A percentile compares a stretch with the other conserved stretches of the same genome.
Conservation (phyloP, 768 basidiomycete genomes). For the Hydnum rufescens region DNA sequence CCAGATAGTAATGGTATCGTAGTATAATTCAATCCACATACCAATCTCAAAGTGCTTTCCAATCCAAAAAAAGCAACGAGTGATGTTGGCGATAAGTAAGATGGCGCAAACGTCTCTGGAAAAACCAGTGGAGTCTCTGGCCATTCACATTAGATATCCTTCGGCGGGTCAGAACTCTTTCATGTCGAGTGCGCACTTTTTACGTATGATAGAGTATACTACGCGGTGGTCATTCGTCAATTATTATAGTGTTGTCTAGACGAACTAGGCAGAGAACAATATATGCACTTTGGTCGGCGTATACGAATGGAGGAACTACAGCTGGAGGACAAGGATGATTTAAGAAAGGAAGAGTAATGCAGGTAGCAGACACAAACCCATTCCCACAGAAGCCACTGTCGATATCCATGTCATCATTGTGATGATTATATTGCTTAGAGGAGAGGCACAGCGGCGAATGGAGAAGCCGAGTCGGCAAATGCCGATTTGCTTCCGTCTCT, state of each 20-base stretch:
- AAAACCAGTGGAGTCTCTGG: conserved; percentile 67
- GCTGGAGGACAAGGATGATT: conserved; percentile 2
- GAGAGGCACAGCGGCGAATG: too few relatives aligned
- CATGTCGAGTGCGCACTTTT: conserved; percentile 28
- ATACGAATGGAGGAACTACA: conserved; percentile 63
- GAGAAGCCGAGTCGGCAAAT: too few relatives aligned
- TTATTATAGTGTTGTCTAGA: conserved; percentile 18
- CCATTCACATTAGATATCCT: conserved; percentile 4
- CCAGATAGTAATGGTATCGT: neutral
- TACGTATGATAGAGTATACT: conserved; percentile 57
- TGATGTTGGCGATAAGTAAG: conserved; percentile 50
- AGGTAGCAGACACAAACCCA: conserved; percentile 28
- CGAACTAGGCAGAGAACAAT: neutral
- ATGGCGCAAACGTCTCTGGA: conserved; percentile 77
- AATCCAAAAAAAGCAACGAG: conserved; percentile 81
- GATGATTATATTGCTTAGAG: neutral
- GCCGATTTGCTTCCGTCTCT: too few relatives aligned
- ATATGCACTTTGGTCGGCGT: conserved; percentile 31
- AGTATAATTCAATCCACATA: neutral
- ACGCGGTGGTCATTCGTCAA: neutral
- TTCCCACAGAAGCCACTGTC: conserved; percentile 46
- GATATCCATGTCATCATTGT: conserved; percentile 33
- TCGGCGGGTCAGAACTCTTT: conserved; percentile 5
- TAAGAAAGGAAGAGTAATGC: neutral
- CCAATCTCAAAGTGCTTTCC: conserved; percentile 52